Conservation (phyloP, 1,284 basidiomycete species). For the Malassezia vespertilionis region DNA sequence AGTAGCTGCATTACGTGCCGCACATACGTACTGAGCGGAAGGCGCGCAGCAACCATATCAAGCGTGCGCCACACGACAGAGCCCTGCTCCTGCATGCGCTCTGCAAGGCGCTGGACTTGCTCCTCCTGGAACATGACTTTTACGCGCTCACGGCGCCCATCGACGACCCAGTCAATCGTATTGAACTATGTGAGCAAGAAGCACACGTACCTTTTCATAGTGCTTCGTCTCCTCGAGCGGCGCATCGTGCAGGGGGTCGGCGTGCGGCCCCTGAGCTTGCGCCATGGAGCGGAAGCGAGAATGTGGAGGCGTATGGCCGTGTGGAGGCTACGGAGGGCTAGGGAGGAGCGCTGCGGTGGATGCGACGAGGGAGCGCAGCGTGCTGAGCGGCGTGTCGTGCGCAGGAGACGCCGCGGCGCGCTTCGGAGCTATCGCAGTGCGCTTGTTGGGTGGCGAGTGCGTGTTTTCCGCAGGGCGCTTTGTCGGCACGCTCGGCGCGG, state of each 20-base stretch:
- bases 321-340: background rate
- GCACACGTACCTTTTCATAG: conserved; percentile 10
- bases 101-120: conserved; percentile 25
- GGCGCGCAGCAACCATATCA: conserved; percentile 21
- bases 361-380: background rate
- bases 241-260: background rate
- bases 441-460: background rate
- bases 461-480: background rate
- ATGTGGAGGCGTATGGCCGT: background rate
- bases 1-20: conserved; percentile 19
- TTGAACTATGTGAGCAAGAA: conserved; percentile 20
- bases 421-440: background rate
- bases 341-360: conserved; percentile 1
- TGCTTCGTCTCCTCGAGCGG: conserved; percentile 2
- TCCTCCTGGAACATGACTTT: conserved; percentile 29
- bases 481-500: background rate
- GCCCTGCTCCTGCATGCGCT: conserved; percentile 19
- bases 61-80: conserved; percentile 16
- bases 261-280: background rate
- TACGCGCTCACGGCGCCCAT: conserved; percentile 40
- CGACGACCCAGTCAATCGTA: conserved; percentile 46
- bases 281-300: background rate
- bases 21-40: conserved; percentile 27
- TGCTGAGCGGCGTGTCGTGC: background rate
- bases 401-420: background rate